A percentile compares a stretch with the other conserved stretches of the same genome.
Conservation (phyloP, 768 basidiomycete genomes). For the Amanita subjunquillea region DNA sequence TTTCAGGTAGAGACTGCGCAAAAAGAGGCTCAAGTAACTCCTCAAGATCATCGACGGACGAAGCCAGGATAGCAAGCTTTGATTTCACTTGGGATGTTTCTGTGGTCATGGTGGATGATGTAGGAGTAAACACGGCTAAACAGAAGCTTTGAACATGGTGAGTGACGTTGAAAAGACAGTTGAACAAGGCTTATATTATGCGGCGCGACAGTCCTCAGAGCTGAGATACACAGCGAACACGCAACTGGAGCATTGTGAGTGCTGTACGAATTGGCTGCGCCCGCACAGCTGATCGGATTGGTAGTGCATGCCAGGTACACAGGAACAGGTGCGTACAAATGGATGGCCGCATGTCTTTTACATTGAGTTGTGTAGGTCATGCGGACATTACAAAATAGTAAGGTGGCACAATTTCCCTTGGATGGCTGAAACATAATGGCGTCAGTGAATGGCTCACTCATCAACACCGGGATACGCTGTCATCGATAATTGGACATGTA, state of each 20-base stretch:
- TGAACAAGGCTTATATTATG: constrained; percentile 4
- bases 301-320: constrained; percentile 93
- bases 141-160: constrained; percentile 32
- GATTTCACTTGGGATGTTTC: constrained; percentile 36
- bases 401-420: constrained; percentile 19
- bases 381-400: constrained; percentile 96
- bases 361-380: constrained; percentile 49
- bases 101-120: constrained; percentile 24
- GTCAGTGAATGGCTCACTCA: constrained; percentile 94
- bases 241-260: constrained; percentile 87
- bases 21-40: constrained; percentile 55
- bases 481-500: constrained; percentile 89
- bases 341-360: neutral
- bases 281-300: constrained; percentile 9
- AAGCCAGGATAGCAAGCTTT: constrained; percentile 37
- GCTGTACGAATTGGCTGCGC: constrained; percentile 2
- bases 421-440: constrained; percentile 7
- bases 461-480: constrained; percentile 92
- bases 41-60: constrained; percentile 65
- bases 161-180: constrained; percentile 17
- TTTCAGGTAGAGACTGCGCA: constrained; percentile 57
- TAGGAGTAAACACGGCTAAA: constrained; percentile 16
- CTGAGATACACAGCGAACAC: constrained; percentile 94
- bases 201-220: constrained; percentile 63
- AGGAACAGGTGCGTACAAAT: constrained; percentile 65